Conservation (phyloP, 441 rosid species). For the Metrosideros polymorpha region DNA sequence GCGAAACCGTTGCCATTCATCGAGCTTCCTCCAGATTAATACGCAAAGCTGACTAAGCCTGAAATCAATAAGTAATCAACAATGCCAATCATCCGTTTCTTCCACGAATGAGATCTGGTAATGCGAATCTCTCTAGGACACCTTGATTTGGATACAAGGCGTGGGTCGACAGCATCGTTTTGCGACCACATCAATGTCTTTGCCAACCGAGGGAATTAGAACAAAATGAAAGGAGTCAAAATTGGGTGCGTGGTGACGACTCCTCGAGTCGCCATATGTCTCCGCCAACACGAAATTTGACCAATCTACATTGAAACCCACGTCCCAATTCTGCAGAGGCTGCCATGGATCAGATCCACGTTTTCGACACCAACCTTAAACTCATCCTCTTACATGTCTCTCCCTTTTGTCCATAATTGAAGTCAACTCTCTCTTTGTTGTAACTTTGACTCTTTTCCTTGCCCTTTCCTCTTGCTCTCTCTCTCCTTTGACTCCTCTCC, state of each 20-base stretch:
- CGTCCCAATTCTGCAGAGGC: neutral
- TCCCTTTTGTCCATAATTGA: neutral
- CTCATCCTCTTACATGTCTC: neutral
- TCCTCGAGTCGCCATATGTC: neutral
- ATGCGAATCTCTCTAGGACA: too few species aligned
- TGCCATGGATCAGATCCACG: neutral
- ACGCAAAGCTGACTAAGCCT: neutral
- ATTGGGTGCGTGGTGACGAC: neutral
- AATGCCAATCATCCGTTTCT: neutral
- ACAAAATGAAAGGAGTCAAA: neutral
- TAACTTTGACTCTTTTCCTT: neutral
- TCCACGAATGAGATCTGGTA: too few species aligned
- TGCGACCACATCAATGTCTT: neutral
- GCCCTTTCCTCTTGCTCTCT: neutral
- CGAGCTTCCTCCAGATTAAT: too few species aligned
- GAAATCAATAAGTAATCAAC: neutral
- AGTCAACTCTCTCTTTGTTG: neutral
- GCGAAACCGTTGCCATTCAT: too few species aligned
- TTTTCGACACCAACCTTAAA: neutral
- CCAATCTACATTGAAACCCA: neutral
- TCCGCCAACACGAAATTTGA: neutral
- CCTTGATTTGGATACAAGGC: too few species aligned
- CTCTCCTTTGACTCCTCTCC: neutral
- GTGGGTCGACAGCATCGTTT: too few species aligned
- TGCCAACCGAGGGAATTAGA: neutral